Conservation (phyloP, 1,284 basidiomycete species). For the Cryptococcus wingfieldii region DNA sequence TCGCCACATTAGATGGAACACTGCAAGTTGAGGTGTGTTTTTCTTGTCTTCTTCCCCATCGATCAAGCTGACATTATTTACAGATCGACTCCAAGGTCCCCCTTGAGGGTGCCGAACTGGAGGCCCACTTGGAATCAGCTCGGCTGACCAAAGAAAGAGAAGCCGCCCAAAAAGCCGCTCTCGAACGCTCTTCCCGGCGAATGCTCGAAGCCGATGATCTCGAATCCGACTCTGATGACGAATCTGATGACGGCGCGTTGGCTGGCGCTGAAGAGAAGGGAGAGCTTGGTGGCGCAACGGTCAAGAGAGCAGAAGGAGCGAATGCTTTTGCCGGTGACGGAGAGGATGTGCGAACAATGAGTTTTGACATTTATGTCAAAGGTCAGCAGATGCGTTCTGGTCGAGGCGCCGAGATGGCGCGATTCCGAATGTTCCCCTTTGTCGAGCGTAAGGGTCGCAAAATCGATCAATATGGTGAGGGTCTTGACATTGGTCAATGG, state of each 20-base stretch:
- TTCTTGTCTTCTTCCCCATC: not conserved
- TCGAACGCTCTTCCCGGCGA: slow-evolving; percentile 69
- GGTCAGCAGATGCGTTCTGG: slow-evolving; percentile 76
- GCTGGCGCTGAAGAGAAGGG: slow-evolving; percentile 59
- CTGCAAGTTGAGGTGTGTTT: slow-evolving; percentile 62
- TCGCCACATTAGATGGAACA: slow-evolving; percentile 68
- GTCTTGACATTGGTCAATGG: slow-evolving; percentile 91
- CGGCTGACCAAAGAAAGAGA: slow-evolving; percentile 76
- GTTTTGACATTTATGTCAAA: slow-evolving; percentile 94
- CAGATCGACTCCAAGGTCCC: slow-evolving; percentile 86
- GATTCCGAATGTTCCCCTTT: slow-evolving; percentile 96
- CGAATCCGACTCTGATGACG: slow-evolving; percentile 60
- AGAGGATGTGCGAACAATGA: slow-evolving; percentile 53
- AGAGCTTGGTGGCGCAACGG: slow-evolving; percentile 55
- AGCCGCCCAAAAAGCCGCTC: slow-evolving; percentile 77
- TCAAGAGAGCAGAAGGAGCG: slow-evolving; percentile 42
- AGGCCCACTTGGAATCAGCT: slow-evolving; percentile 72
- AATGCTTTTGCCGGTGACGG: slow-evolving; percentile 43
- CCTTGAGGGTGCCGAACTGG: slow-evolving; percentile 77
- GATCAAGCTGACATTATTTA: slow-evolving; percentile 3
- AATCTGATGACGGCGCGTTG: slow-evolving; percentile 55
- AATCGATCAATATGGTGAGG: slow-evolving; percentile 95
- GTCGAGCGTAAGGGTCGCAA: slow-evolving; percentile 83
- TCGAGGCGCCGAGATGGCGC: slow-evolving; percentile 51
- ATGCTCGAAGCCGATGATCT: slow-evolving; percentile 76